Evolutionary conservation across 768 basidiomycete species (phyloP), one percentile per base, ranked within the genome.

Genomic region (Lactifluus pinguis): DNA sequence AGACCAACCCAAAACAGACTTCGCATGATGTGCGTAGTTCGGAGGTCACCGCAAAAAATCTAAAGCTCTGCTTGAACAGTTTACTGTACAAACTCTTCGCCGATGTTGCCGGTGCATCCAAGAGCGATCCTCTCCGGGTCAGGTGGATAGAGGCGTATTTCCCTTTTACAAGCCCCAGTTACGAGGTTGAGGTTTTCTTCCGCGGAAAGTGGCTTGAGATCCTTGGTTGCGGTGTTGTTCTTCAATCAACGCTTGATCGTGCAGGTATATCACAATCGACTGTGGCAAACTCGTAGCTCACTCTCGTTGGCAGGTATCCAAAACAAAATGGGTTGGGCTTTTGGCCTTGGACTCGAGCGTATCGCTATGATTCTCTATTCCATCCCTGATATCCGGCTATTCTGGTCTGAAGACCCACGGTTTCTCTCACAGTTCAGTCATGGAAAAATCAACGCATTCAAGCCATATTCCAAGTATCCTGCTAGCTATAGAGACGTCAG

Each of bases 111-210:
- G 81, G 76, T 11, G 76, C 76, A 30, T 77, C 73, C 25, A 76
- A 75, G 17, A 76, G 80, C 41, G 82, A 89, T 53, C 95, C 97
- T 29, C 76, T 99, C 63, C 79, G 83, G 64, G 88, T 99, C 30
- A 79, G 97, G 21, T 99, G 97, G 97, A 98, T 98, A 65, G 93
- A 98, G 70, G 92, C 95, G 2, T 92, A 89, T 69, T 98, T 99
- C 75, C 97, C 97, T 1, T 99, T 95, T 79, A 99, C 97, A 57
- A 89, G 86, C 61, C 97, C 97, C 9, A 97, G 94, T 71, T 99
- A 91, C 70, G 95, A 99, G 70, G 95, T 99, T 45, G 97, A 99
- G 71, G 94, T 98, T 5, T 87, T 95, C 73, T 98, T 89, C 76
- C 83, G 86, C 59, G 97, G 93, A 1, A 89, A 95, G 72, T 99